A percentile compares a stretch with the other conserved stretches of the same genome.
These are phyloP conservation scores for Trifolium pratense DNA, from an alignment of 306 rosid genomes.

Conservation along the genomic window DNA sequence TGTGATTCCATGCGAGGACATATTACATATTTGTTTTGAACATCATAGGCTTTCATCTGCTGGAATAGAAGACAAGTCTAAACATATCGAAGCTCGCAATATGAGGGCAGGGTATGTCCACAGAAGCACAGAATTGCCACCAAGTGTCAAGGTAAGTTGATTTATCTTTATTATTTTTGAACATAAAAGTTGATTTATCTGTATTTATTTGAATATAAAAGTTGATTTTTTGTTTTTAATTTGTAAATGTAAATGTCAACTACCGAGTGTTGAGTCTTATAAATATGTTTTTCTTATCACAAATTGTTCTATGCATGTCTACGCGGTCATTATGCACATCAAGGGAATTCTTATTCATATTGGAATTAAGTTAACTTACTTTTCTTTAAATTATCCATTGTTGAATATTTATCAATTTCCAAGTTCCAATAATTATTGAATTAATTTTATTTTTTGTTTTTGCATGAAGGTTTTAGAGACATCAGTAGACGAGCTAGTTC, in stretches of 20 bases:
- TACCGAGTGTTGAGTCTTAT: no score
- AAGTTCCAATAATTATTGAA: constrained; percentile 29
- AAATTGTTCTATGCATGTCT: neutral
- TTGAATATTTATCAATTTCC: neutral
- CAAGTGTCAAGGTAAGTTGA: constrained; percentile 57
- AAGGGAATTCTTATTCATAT: neutral
- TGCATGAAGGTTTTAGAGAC: constrained; percentile 55
- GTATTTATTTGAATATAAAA: no score
- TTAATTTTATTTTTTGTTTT: constrained; percentile 40
- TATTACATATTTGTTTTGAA: constrained; percentile 62
- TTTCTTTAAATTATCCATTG: constrained; percentile 1
- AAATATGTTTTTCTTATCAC: neutral
- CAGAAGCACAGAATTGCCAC: constrained; percentile 45
- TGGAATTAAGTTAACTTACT: neutral
- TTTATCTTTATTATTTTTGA: neutral
- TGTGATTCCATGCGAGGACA: constrained; percentile 77
- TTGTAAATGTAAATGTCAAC: no score
- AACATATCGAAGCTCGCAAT: constrained; percentile 47
- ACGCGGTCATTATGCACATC: neutral
- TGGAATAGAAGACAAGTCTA: constrained; percentile 52
- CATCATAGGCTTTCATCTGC: constrained; percentile 53
- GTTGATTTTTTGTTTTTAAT: no score
- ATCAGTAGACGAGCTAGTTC: constrained; percentile 72
- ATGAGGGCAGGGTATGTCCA: constrained; percentile 45
- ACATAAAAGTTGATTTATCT: no score